These are phyloP conservation scores for Meyerozyma elateridarum DNA, from an alignment of 1,139 yeast species.

Conservation along the genomic window DNA sequence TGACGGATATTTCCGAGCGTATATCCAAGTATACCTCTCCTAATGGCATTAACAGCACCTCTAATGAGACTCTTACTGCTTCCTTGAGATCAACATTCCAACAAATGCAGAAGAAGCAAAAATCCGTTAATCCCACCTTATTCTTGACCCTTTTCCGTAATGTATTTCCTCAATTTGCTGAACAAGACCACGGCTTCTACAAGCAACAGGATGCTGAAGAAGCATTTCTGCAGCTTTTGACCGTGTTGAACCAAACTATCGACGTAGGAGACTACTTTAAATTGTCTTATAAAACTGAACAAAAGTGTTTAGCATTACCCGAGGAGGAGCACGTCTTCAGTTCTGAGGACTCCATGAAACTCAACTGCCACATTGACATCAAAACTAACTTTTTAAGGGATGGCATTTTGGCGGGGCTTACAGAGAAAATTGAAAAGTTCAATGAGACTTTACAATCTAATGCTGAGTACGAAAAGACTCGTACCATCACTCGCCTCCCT, in stretches of 20 bases:
- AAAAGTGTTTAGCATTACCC: constrained; percentile 55
- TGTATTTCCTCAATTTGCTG: constrained; percentile 85
- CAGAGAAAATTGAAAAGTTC: constrained; percentile 73
- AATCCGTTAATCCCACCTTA: constrained; percentile 53
- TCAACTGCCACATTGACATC: constrained; percentile 84
- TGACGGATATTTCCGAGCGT: constrained; percentile 50
- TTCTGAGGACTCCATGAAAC: constrained; percentile 57
- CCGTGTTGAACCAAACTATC: constrained; percentile 46
- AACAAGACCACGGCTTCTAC: constrained; percentile 65
- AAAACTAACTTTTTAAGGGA: constrained; percentile 84
- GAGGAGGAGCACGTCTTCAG: constrained; percentile 49
- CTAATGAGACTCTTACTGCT: constrained; percentile 11
- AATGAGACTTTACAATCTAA: constrained; percentile 66
- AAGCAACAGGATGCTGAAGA: constrained; percentile 99
- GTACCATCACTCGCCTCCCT: constrained; percentile 76
- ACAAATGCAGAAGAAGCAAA: constrained; percentile 45
- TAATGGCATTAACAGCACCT: constrained; percentile 8
- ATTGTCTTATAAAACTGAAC: constrained; percentile 56
- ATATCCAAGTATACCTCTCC: constrained; percentile 4
- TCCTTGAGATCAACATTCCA: constrained; percentile 41
- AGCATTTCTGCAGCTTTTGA: constrained; percentile 76
- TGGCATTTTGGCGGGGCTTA: constrained; percentile 72
- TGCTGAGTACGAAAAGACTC: constrained; percentile 64
- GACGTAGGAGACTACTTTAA: constrained; percentile 55
- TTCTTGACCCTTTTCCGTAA: constrained; percentile 61